Evolutionary conservation across 495 filamentous ascomycete species (phyloP), one percentile per base, ranked within the genome.

Genomic region (Cladorrhinum samala): DNA sequence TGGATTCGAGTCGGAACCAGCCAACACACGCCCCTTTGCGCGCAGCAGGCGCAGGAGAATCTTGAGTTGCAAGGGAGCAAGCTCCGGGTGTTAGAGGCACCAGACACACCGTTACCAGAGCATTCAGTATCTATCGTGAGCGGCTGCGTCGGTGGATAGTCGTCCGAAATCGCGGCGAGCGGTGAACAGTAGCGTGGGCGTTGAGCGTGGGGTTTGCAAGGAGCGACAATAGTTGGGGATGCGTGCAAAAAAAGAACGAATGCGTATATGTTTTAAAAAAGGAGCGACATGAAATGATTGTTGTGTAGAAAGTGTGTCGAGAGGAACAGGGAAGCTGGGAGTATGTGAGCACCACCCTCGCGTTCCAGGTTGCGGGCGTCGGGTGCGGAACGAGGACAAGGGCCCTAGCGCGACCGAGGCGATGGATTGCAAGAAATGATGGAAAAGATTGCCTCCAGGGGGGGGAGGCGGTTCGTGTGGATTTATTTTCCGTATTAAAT

Each of bases 71-170:
- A 50, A 52, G 24, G 17, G 9, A 17, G 43, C 49, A 38, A 40
- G 33, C 55, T 66, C 69, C 67, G 67, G 61, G 27, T 53, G 36
- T 45, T 53, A 72, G 69, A 68, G 65, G n/a, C n/a, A n/a, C n/a
- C n/a, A 65, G 52, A 25, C 45, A 21, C 49, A 40, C 55, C 36
- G 49, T 70, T 67, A 69, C 45, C 64, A 59, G 63, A 53, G 61
- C 69, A 72, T 72, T 58, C 69, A 70, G 57, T 56, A 23, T 42
- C 9, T 24, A 24, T 13, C 9, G 37, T 11, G 24, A 37, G 39
- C 48, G 25, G 17, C 38, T 46, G n/a, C 17, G 21, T 52, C 47
- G 48, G 36, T 46, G 38, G 37, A 19, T 27, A 23, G 54, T 54
- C 25, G 38, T 42, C 14, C 8, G 48, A 49, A 33, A 45, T 42